phyloP scores from a whole-genome alignment of 345 rosid species.

The Eucalyptus erythrocorys region DNA sequence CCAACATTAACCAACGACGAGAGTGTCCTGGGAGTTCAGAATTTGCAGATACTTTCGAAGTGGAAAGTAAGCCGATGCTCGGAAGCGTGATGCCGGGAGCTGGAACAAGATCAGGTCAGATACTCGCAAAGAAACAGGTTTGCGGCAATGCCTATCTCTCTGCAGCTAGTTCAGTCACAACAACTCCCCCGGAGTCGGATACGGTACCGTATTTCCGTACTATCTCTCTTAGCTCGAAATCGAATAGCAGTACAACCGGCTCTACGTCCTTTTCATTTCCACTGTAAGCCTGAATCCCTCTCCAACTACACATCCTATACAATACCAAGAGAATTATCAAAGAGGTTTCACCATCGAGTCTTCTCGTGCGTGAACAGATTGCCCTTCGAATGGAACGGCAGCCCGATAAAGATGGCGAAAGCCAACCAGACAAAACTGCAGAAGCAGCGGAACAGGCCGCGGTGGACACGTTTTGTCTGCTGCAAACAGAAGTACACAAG shows the following conservation, averaged over 20 bases:
- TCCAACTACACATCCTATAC: neutral
- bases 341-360: neutral
- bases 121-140: neutral
- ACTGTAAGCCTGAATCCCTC: conserved; percentile 3
- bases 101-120: neutral
- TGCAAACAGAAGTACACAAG: neutral
- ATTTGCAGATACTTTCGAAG: neutral
- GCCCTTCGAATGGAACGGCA: neutral
- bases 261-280: conserved; percentile 29
- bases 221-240: neutral
- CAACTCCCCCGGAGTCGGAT: neutral
- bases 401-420: neutral
- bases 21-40: neutral
- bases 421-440: neutral
- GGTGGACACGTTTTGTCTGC: neutral
- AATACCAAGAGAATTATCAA: neutral
- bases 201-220: neutral
- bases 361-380: neutral
- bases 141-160: neutral
- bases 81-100: neutral
- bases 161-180: neutral
- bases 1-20: neutral
- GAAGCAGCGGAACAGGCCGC: neutral
- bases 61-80: neutral
- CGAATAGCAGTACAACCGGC: conserved; percentile 15